phyloP scores from a whole-genome alignment of 441 rosid genomes.

The Viola pubescens region DNA sequence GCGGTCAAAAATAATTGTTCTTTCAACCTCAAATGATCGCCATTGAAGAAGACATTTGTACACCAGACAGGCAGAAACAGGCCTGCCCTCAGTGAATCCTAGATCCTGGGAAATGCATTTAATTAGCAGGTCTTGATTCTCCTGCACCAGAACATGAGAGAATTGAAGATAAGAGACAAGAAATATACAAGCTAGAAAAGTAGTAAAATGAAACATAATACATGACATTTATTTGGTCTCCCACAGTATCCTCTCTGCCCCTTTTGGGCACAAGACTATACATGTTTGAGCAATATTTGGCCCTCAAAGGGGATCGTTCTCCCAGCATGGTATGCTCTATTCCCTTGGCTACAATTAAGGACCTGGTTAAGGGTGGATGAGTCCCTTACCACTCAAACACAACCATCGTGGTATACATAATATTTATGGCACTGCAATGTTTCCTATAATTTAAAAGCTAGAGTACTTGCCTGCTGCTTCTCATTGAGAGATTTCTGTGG shows the following conservation, averaged over 20 bases:
- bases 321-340: no score
- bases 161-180: conserved; percentile 8
- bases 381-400: no score
- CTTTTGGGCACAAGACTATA: no score
- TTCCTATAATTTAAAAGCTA: not conserved
- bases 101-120: conserved; percentile 78
- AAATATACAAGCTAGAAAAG: conserved; percentile 5
- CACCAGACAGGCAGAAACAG: conserved; percentile 85
- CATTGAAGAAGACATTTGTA: conserved; percentile 90
- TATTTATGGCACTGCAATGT: not conserved
- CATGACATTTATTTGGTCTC: not conserved
- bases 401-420: not conserved
- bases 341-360: no score
- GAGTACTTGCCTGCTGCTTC: conserved; percentile 69
- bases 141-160: conserved; percentile 38
- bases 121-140: conserved; percentile 76
- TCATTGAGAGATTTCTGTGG: conserved; percentile 86
- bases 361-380: no score
- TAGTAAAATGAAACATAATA: not conserved
- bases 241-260: not conserved
- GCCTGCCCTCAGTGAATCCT: conserved; percentile 75
- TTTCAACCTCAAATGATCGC: conserved; percentile 96
- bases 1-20: conserved; percentile 83
- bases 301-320: no score
- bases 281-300: no score